A percentile compares a stretch with the other conserved stretches of the same genome.
Evolutionary conservation across 73 alveolate species (phyloP).

Genomic region (Tetrahymena thermophila): DNA sequence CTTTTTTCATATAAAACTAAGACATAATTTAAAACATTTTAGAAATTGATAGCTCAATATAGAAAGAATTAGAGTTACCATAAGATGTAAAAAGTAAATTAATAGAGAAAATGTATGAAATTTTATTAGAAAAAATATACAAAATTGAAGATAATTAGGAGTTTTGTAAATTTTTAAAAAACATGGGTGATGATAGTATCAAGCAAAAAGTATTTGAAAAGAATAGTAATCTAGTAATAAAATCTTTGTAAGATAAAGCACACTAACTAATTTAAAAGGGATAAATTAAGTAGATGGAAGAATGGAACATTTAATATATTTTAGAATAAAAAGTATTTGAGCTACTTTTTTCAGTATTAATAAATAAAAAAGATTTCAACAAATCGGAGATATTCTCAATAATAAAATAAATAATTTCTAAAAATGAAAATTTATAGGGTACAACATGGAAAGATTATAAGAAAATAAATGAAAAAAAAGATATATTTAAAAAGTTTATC

Average conservation of each 20-base stretch:
- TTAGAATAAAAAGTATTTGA: no score
- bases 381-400: no score
- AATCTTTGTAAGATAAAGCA: no score
- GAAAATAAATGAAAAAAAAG: not conserved
- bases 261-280: no score
- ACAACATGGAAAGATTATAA: not conserved
- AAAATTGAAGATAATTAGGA: not conserved
- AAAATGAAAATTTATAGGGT: not conserved
- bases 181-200: no score
- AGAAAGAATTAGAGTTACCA: not conserved
- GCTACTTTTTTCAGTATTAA: no score
- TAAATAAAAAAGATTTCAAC: not conserved
- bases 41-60: not conserved
- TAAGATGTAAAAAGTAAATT: not conserved
- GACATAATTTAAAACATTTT: not conserved
- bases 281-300: no score
- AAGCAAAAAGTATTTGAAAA: not conserved
- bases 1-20: not conserved
- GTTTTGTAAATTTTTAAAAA: no score
- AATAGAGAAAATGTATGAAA: no score
- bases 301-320: not conserved
- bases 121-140: no score
- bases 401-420: not conserved
- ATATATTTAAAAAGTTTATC: not conserved
- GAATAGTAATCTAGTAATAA: no score